Evolutionary conservation across 805 yeast species (phyloP), one percentile per base, ranked within the genome.

Genomic region (Schwanniomyces polymorphus): DNA sequence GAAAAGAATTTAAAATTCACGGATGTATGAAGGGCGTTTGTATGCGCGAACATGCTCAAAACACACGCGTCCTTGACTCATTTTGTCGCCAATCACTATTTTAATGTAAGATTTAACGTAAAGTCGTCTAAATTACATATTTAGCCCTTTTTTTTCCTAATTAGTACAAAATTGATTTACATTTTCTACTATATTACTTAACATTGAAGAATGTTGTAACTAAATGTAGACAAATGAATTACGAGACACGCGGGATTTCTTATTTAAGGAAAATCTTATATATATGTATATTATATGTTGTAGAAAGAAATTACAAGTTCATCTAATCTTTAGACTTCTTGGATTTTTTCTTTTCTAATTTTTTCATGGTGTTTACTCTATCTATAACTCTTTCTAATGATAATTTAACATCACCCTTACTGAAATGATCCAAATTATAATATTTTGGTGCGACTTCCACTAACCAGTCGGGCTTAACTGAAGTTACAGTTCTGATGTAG

Each of bases 401-500:
- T 69, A 85, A 75, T 57, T 79, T 78, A 41, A 86, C 87, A 56
- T 86, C 92, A 21, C 91, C 91, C 63, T 81, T 81, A 44, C 74
- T 72, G 66, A 86, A 86, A 50, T 81, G 78, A 21, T 71, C 78
- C 46, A 85, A 64, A 54, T 85, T 81, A 63, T 82, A 86, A 64
- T 86, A 86, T 43, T 74, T 79, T 4, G 92, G 91, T 10, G 91
- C 90, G 48, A 84, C 70, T 62, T 91, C 92, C 42, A 91, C 75
- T 57, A 91, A 78, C 97, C 98, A 88, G 59, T 91, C 97, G 1
- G 97, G 95, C 63, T 84, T 86, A 38, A 94, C 84, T 4, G 85
- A 78, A 17, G 97, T 92, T 12, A 92, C 97, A 0, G 98, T 94
- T 60, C 99, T 80, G 49, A 94, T 90, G 65, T 92, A 94, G 62